Evolutionary conservation across 306 rosid genomes (phyloP).

Genomic region (Trichosanthes truncata): DNA sequence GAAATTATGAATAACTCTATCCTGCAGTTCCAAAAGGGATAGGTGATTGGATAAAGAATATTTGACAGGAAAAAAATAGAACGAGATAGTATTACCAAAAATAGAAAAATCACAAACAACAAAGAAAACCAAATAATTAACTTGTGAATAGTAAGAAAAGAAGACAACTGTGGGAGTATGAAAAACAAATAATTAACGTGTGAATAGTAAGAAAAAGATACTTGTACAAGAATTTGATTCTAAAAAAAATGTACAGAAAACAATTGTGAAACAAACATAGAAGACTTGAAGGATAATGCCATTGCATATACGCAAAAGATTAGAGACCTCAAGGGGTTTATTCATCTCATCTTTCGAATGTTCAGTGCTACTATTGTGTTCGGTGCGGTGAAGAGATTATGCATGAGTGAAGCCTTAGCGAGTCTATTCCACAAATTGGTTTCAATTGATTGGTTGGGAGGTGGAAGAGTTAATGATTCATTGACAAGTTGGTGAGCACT

Average conservation of each 20-base stretch:
- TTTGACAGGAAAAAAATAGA: neutral
- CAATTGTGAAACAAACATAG: neutral
- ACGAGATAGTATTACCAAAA: neutral
- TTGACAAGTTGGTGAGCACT: conserved; percentile 38
- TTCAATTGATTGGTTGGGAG: conserved; percentile 44
- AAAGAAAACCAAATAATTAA: too few species aligned
- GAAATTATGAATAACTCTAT: conserved; percentile 72
- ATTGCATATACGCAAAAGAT: neutral
- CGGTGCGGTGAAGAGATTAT: conserved; percentile 85
- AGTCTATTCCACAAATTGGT: conserved; percentile 83
- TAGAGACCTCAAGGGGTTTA: conserved; percentile 69
- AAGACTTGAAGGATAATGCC: neutral
- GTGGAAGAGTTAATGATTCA: conserved; percentile 20
- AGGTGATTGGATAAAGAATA: neutral
- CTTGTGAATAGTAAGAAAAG: too few species aligned
- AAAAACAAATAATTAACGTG: neutral
- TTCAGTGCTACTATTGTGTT: conserved; percentile 60
- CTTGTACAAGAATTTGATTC: neutral
- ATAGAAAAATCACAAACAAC: neutral
- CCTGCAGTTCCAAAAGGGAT: conserved; percentile 39
- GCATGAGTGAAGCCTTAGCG: conserved; percentile 70
- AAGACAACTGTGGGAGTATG: conserved; percentile 38
- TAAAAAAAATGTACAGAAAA: too few species aligned
- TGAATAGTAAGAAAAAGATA: neutral
- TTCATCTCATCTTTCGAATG: conserved; percentile 79